Evolutionary conservation across 192 early-diverging fungal species (phyloP), one percentile per base, ranked within the genome.

Genomic region (Spinellus fusiger): DNA sequence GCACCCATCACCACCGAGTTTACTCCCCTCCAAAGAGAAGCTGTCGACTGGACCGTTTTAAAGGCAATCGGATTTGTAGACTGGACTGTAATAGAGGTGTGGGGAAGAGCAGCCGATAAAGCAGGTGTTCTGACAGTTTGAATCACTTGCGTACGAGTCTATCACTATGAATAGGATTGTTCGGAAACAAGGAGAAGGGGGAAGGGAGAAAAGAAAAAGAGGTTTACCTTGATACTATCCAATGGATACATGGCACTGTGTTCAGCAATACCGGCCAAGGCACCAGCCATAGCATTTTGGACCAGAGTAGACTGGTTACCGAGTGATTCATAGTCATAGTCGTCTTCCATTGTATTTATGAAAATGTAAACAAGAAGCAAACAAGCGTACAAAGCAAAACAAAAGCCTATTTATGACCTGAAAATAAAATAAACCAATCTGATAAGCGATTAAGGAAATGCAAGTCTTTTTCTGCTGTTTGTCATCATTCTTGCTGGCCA

Each of bases 191-290:
- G 25, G 4, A 31, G 18, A 31, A 59, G 29, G 16, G 23, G 23
- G 7, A 54, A 54, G 34, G 18, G 9, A 27, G 4, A n/a, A 27
- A 20, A 25, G 13, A 8, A 22, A n/a, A 6, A 6, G 10, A 56
- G 12, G 3, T 40, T 59, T 80, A 91, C 91, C 88, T 98, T 98
- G 66, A 98, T 85, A 59, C 81, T 82, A 71, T 98, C 96, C 18
- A 96, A 77, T 1, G 94, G 96, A 73, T 91, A 96, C 89, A 94
- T 96, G 50, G 95, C 79, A 26, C 89, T 84, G 69, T 98, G 96
- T 75, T 98, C 96, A 50, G 89, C 90, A 65, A 98, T 96, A 55
- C 96, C 96, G n/a, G 96, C 96, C 15, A 93, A 79, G 1, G 96
- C 94, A 13, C 96, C 96, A 0, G 94, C 96, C 34, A 91, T 73